These are phyloP conservation scores for Helianthus annuus DNA, from an alignment of 129 eudicot species.

Conservation along the genomic window HanXRQr2.0-SUNRISE NC_035447.2:2350677-2351176, in stretches of 20 bases:
- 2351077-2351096: constrained; percentile 40
- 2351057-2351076: constrained; percentile 33
- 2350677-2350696: no score
- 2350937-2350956: constrained; percentile 86
- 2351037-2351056: constrained; percentile 71
- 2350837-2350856: not conserved
- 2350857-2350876: not conserved
- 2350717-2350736: not conserved
- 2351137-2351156: constrained; percentile 89
- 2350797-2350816: not conserved
- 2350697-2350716: not conserved
- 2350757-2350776: not conserved
- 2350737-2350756: not conserved
- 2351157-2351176: constrained; percentile 96
- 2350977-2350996: constrained; percentile 63
- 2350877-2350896: not conserved
- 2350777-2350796: not conserved
- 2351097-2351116: constrained; percentile 87
- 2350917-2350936: constrained; percentile 98
- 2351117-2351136: constrained; percentile 89
- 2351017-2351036: constrained; percentile 46
- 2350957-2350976: constrained; percentile 84
- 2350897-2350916: constrained; percentile 86
- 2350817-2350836: no score
- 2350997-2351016: constrained; percentile 45